Base-by-base conservation (phyloP, 495 filamentous ascomycete genomes). In the Letharia lupina region DNA sequence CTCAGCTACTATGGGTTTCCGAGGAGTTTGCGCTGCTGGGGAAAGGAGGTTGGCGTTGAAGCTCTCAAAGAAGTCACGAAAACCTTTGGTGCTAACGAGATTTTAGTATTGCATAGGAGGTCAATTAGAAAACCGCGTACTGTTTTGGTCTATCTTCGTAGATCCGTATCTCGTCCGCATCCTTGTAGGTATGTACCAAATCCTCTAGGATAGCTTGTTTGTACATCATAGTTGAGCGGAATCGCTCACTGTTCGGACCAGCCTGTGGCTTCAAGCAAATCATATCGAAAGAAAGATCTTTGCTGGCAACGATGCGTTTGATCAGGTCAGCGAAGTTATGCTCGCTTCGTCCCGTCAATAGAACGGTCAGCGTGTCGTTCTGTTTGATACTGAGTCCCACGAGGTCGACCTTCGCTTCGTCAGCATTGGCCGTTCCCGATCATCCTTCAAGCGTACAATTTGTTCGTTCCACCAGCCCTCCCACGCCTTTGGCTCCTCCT, bases 381-480 rank as follows among this genome's bases (percentile, higher is more conserved):
- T 98, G 93, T 72, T 90, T 75, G 82, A 91, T 90, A 71, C 87
- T 93, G 61, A 97, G 80, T 73, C 81, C 74, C 3, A 96, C 90
- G 40, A 99, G 80, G 68, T 89, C 82, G 54, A 94, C 88, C 82
- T 85, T 68, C 15, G 42, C 56, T 47, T 28, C 50, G 70, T 82
- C 69, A 81, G 76, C 68, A n/a, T 67, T 64, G 11, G 23, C 56
- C 40, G 3, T 35, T 47, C 28, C 23, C 13, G 8, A 41, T 58
- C 23, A 9, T 37, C 52, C 23, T n/a, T 42, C 28, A 65, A 60
- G 57, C 79, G 67, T 72, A 85, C 84, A 71, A 99, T 90, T 70
- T 88, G 83, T 71, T 99, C 92, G 70, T 97, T 98, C 95, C 95
- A 99, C 91, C 91, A 99, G 18, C 92, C 92, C 60, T 88, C 75